Base-by-base conservation (phyloP, 306 rosid genomes). In the Dalbergia oliveri region DNA sequence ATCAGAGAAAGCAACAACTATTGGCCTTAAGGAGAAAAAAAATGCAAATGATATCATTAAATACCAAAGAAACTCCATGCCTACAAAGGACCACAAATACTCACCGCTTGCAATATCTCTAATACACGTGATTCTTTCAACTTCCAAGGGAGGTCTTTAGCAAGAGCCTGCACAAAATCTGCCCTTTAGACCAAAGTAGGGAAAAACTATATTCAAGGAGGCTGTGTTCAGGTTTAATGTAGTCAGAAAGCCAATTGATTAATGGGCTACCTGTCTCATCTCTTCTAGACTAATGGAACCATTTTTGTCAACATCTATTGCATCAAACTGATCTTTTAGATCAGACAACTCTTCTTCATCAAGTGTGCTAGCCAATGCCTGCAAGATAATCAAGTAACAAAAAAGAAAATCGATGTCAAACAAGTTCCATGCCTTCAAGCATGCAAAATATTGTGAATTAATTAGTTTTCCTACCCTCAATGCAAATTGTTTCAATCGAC, bases 361-460 rank as follows among this genome's bases (percentile, higher is more conserved):
- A 51, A 96, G 93, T 21, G 99, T 96, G 91, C 99, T 91, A 67
- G 99, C 99, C 88, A 96, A 83, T 66, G 98, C 99, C 99, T 96
- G 84, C 77, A 89, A 57, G 82, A 54, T 47, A 77, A 83, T 50
- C 77, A 75, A 82, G 72, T 66, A 67, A 16, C 51, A 13, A 59
- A 72, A 14, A 60, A 75, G 41, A 51, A 76, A 37, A 73, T 61
- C 35, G 76, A 65, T n/a, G 73, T 41, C 65, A 54, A 66, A 77
- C 69, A 75, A 79, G 23, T 21, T 51, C 66, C 58, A 47, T 21
- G 57, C 66, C 66, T 67, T 74, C 69, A 11, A 80, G 58, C 47
- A 66, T 41, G 79, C 66, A 50, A 69, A 82, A 69, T 60, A 56
- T 60, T 43, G 47, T 59, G 54, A 9, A 76, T 39, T n/a, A 57